A percentile compares a stretch with the other conserved stretches of the same genome.
These are phyloP conservation scores for Ophiocordyceps unilateralis DNA, from an alignment of 2,329 filamentous ascomycete species.

Conservation along the genomic window DNA sequence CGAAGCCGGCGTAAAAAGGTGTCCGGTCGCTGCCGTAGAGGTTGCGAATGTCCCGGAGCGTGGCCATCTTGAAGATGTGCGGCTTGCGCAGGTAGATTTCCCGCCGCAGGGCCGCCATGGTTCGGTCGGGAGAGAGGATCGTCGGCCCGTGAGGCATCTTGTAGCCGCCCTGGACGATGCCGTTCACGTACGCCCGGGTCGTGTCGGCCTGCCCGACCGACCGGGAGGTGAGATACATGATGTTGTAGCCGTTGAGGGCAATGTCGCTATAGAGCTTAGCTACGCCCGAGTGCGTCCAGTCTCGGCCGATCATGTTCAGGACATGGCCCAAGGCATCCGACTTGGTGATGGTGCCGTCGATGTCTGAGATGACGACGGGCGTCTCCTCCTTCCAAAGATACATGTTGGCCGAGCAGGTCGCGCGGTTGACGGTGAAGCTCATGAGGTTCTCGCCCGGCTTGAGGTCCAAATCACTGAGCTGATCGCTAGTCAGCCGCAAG, in stretches of 20 bases:
- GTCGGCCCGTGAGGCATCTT: conserved; percentile 77
- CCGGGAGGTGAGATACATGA: conserved; percentile 91
- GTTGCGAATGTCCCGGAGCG: conserved; percentile 79
- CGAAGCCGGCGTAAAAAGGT: conserved; percentile 94
- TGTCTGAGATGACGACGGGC: conserved; percentile 94
- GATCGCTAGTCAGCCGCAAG: conserved; percentile 81
- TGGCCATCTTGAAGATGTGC: conserved; percentile 99
- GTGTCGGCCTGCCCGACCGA: conserved; percentile 87
- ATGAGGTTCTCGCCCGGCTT: conserved; percentile 80
- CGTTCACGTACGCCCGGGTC: conserved; percentile 76
- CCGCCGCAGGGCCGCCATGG: conserved; percentile 77
- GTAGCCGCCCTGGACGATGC: conserved; percentile 76
- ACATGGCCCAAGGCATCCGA: conserved; percentile 90
- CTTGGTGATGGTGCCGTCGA: conserved; percentile 97
- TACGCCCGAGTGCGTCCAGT: conserved; percentile 95
- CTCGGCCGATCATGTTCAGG: conserved; percentile 86
- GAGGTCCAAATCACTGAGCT: conserved; percentile 71
- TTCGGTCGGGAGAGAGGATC: conserved; percentile 87
- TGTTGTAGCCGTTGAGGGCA: conserved; percentile 88
- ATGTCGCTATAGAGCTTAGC: conserved; percentile 97
- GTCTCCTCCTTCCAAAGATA: conserved; percentile 85
- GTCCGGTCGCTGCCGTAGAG: conserved; percentile 62
- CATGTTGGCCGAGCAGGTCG: conserved; percentile 83
- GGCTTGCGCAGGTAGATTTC: conserved; percentile 94
- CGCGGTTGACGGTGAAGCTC: conserved; percentile 91